Conservation (phyloP, 129 eudicot genomes). For the Scalesia atractyloides region DNA sequence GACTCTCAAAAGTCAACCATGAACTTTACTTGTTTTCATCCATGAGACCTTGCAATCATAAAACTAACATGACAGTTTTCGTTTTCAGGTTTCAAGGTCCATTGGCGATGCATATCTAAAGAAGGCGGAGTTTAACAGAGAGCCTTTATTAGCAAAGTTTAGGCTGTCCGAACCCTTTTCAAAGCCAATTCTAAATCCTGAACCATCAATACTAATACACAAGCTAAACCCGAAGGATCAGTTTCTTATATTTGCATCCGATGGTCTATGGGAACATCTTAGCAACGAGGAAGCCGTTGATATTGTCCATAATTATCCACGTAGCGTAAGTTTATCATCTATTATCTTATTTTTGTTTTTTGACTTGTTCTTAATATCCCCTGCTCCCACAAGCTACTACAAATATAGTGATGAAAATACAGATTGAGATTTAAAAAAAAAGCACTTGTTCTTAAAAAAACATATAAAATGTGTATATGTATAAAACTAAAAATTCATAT, state of each 20-base stretch:
- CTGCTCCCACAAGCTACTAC: not conserved
- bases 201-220: slow-evolving; percentile 70
- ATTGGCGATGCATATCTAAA: slow-evolving; percentile 90
- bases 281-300: slow-evolving; percentile 90
- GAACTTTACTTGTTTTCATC: not conserved
- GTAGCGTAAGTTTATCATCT: slow-evolving; percentile 52
- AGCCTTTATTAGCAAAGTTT: slow-evolving; percentile 74
- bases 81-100: slow-evolving; percentile 78
- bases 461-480: too few species aligned
- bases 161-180: slow-evolving; percentile 59
- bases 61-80: slow-evolving; percentile 2
- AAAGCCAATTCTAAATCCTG: slow-evolving; percentile 72
- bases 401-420: not conserved
- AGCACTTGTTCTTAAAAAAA: too few species aligned
- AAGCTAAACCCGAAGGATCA: slow-evolving; percentile 75
- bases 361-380: not conserved
- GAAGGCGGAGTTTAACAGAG: slow-evolving; percentile 82
- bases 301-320: slow-evolving; percentile 66
- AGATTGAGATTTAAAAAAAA: too few species aligned
- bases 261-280: slow-evolving; percentile 98
- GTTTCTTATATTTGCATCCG: slow-evolving; percentile 90
- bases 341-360: not conserved
- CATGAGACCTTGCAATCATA: not conserved
- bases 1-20: slow-evolving; percentile 21
- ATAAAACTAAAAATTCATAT: too few species aligned